Base-by-base conservation (phyloP, 192 early-diverging fungal genomes). In the Entrophospora sp. region DNA sequence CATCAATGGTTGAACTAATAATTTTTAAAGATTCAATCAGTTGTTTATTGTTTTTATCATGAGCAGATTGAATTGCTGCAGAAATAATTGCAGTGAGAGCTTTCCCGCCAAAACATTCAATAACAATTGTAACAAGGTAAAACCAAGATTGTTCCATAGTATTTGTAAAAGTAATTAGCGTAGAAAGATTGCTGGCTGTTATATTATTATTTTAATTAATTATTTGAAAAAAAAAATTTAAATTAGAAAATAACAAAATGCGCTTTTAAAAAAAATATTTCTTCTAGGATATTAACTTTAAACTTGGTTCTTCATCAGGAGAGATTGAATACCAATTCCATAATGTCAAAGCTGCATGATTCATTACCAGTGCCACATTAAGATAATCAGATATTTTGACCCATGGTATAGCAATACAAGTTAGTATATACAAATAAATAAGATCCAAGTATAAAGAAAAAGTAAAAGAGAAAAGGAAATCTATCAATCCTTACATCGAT, bases 101-200 rank as follows among this genome's bases (percentile, higher is more conserved):
- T 35, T 75, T 85, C 30, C 85, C 92, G 6, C 89, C 92, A 14
- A 79, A 81, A 13, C 87, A 82, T 64, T 98, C 96, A 53, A 94
- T 94, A 1, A 87, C 90, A 1, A 88, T 85, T 9, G 92, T 90
- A 51, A 96, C 85, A 28, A 98, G 81, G 77, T 94, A 96, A 71
- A 98, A 98, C 96, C 96, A 98, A 4, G 88, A 85, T 81, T 98
- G 94, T 73, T 98, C 96, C 53, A 86, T 80, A 30, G 84, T 83
- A 13, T 94, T 92, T 4, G 90, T 87, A 62, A 93, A 94, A 8
- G 90, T 94, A 51, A 88, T 79, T 62, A 93, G 69, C 0, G 89
- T 87, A 12, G 88, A 77, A 14, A 98, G 68, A 77, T 98, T 98
- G 68, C 80, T 85, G 58, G 37, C n/a, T n/a, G n/a, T n/a, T n/a